Conservation (phyloP, 176 grass and related monocot species). For the Oryza nivara region DNA sequence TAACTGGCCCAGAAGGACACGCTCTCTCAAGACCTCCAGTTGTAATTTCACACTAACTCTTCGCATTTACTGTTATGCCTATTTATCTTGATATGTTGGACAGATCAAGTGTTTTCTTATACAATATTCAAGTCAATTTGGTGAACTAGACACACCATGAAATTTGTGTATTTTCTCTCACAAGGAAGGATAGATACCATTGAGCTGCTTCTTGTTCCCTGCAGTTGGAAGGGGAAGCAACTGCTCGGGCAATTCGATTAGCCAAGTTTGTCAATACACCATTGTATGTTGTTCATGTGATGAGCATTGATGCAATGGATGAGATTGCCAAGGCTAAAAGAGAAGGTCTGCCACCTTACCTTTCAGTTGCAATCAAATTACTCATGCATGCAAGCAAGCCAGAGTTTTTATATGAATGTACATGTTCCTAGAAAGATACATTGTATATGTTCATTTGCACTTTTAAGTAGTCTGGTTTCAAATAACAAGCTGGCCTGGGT, state of each 20-base stretch:
- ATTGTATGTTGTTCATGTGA: conserved; percentile 93
- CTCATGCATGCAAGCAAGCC: neutral
- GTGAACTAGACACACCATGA: conserved; percentile 13
- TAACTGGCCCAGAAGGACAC: conserved; percentile 97
- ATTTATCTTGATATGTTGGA: conserved; percentile 15
- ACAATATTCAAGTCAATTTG: neutral
- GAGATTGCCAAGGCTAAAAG: conserved; percentile 95
- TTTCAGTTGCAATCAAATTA: conserved; percentile 26
- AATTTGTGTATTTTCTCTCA: conserved; percentile 16
- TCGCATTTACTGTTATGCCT: conserved; percentile 7
- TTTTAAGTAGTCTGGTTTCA: neutral
- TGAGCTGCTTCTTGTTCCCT: conserved; percentile 25
- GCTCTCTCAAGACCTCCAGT: conserved; percentile 94
- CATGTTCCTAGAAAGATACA: neutral
- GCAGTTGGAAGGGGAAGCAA: conserved; percentile 97
- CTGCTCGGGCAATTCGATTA: conserved; percentile 80
- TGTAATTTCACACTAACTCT: conserved; percentile 51
- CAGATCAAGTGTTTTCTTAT: neutral
- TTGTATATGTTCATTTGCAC: neutral
- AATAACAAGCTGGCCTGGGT: neutral
- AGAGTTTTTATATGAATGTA: neutral
- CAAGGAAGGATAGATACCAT: conserved; percentile 3
- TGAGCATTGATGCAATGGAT: conserved; percentile 96
- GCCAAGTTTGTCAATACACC: conserved; percentile 90
- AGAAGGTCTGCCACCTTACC: conserved; percentile 54